Percentiles rank a stretch among this genome's conserved stretches.
Conservation (phyloP, 805 yeast species). For the Kluyveromyces starmeri region DNA sequence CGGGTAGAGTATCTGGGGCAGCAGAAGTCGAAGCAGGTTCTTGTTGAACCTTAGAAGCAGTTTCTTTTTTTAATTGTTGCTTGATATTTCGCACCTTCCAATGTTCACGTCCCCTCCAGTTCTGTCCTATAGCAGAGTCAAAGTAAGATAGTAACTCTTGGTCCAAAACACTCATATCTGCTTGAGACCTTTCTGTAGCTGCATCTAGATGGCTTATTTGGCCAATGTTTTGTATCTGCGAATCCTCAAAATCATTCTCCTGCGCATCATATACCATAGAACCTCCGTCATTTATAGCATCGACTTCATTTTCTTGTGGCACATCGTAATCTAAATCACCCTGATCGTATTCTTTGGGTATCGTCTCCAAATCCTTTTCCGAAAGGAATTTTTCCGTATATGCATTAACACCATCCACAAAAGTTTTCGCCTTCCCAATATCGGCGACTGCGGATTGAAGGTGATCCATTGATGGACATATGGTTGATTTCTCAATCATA, state of each 20-base stretch:
- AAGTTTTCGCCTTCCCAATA: conserved; percentile 41
- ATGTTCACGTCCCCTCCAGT: conserved; percentile 90
- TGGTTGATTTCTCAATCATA: conserved; percentile 27
- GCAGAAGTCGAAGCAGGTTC: conserved; percentile 5
- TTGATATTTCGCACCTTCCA: conserved; percentile 62
- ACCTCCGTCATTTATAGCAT: conserved; percentile 14
- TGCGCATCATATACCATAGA: conserved; percentile 17
- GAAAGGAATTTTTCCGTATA: conserved; percentile 22
- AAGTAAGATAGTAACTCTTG: conserved; percentile 70
- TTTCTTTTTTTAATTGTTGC: conserved; percentile 33
- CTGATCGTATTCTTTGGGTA: conserved; percentile 24
- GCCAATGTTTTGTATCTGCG: conserved; percentile 9
- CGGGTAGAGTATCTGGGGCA: conserved; percentile 10
- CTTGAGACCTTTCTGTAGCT: conserved; percentile 19
- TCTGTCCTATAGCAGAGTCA: conserved; percentile 56
- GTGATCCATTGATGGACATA: conserved; percentile 68
- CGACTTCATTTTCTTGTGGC: conserved; percentile 12
- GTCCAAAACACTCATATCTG: conserved; percentile 34
- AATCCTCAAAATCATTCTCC: conserved; percentile 6
- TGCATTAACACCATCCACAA: conserved; percentile 35
- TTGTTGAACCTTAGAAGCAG: conserved; percentile 5
- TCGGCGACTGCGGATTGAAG: conserved; percentile 51
- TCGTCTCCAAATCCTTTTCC: conserved; percentile 25
- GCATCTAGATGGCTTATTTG: conserved; percentile 15
- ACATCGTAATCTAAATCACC: conserved; percentile 10